Evolutionary conservation across 2,329 filamentous ascomycete species (phyloP), one percentile per base, ranked within the genome.

Genomic region (Ascochyta koolunga): DNA sequence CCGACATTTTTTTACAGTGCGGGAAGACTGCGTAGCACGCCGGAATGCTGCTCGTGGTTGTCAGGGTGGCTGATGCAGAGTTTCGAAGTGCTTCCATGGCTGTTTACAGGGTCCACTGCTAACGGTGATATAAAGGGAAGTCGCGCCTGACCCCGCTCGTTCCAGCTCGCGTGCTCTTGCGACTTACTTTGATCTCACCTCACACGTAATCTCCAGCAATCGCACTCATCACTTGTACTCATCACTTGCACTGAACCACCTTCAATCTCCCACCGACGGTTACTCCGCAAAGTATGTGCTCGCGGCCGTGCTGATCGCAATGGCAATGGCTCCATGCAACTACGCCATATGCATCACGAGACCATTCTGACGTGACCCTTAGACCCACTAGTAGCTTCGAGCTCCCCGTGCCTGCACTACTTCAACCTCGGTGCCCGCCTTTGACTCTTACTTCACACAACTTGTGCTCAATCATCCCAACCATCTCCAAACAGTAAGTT

Each of bases 401-500:
- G 58, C 64, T 56, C 62, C 56, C 60, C 65, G 66, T 65, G 40
- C 57, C 61, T 65, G 40, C 56, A 67, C 65, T 72, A 68, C 62
- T 66, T 65, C 41, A 62, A 59, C 64, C 56, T 58, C 44, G 21
- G 52, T 62, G 56, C 60, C 63, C 56, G 55, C 53, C 50, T 47
- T 44, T 52, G 58, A 60, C 58, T 53, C 35, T 35, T 41, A 46
- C 47, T 39, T 40, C 49, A 48, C 51, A 60, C 64, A 62, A 60
- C 58, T 46, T 19, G 52, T 56, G 32, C 50, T 58, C 62, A 64
- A 48, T 42, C 50, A 50, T 50, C 46, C 54, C 35, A 36, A 50
- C 39, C 50, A 18, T 50, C 57, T 67, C 35, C 61, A 60, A 71
- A 54, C 59, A 74, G 71, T 75, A 67, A 66, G 71, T 69, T 9